These are phyloP conservation scores for Sphaerulina musiva DNA, from an alignment of 2,329 filamentous ascomycete genomes.

Conservation along the genomic window DNA sequence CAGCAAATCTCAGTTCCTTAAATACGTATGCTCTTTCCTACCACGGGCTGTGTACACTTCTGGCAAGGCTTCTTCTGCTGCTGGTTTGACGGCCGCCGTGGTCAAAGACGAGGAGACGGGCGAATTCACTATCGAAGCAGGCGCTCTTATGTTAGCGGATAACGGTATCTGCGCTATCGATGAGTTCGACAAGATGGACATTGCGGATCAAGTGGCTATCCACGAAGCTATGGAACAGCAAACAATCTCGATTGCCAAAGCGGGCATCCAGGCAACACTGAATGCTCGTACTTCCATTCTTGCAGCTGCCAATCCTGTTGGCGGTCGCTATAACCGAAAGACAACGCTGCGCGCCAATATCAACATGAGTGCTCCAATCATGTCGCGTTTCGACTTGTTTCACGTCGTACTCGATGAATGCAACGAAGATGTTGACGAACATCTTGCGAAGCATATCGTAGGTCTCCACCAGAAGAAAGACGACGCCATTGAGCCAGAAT, in stretches of 20 bases:
- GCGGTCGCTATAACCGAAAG: constrained; percentile 95
- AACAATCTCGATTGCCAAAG: constrained; percentile 97
- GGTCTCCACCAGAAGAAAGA: constrained; percentile 88
- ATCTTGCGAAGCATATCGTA: constrained; percentile 91
- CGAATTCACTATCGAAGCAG: constrained; percentile 97
- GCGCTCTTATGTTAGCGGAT: constrained; percentile 92
- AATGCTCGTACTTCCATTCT: constrained; percentile 94
- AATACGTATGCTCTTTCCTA: constrained; percentile 96
- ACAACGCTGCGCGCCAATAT: constrained; percentile 88
- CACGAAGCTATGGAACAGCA: constrained; percentile 99
- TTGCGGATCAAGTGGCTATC: constrained; percentile 93
- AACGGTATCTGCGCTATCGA: constrained; percentile 98
- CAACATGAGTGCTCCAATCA: constrained; percentile 98
- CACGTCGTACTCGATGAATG: constrained; percentile 97
- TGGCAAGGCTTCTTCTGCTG: constrained; percentile 93
- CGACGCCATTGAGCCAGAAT: constrained; percentile 83
- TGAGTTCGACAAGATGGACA: constrained; percentile 99
- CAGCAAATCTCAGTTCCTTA: constrained; percentile 95
- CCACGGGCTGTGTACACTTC: constrained; percentile 95
- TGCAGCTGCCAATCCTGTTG: constrained; percentile 91
- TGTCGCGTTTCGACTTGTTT: constrained; percentile 98
- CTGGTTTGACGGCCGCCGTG: constrained; percentile 92
- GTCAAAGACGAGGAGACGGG: constrained; percentile 98
- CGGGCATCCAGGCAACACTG: constrained; percentile 93
- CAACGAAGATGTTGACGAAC: constrained; percentile 83